phyloP scores from a whole-genome alignment of 495 filamentous ascomycete genomes.

The Aspergillus asperescens region DNA sequence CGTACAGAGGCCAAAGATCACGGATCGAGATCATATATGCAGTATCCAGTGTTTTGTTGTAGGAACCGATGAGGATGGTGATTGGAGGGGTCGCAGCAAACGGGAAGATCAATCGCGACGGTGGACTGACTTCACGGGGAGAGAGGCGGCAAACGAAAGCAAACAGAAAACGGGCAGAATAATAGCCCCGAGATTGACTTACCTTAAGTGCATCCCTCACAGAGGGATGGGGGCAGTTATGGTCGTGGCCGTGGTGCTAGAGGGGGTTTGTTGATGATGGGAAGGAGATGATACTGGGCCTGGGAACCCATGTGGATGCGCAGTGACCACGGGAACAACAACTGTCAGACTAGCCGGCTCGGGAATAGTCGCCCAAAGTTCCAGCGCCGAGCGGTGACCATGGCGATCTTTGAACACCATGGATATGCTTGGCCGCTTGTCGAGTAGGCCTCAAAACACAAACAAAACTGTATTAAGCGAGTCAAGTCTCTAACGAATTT shows the following conservation, averaged over 20 bases:
- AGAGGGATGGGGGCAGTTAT: conserved; percentile 17
- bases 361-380: background rate
- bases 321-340: conserved; percentile 24
- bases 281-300: conserved; percentile 8
- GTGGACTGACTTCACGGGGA: background rate
- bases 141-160: conserved; percentile 8
- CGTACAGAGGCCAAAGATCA: background rate
- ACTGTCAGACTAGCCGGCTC: conserved; percentile 10
- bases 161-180: conserved; percentile 6
- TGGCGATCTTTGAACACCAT: no score
- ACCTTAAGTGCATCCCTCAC: conserved; percentile 22
- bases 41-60: background rate
- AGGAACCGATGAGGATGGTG: conserved; percentile 19
- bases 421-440: no score
- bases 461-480: no score
- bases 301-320: conserved; percentile 16
- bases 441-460: no score
- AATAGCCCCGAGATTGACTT: conserved; percentile 14
- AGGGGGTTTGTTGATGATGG: conserved; percentile 13
- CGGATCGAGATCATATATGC: background rate
- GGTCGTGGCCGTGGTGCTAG: conserved; percentile 2
- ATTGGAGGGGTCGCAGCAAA: conserved; percentile 34
- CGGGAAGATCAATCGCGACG: conserved; percentile 22
- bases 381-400: conserved; percentile 12
- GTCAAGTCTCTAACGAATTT: no score